Conservation (phyloP, 2,329 filamentous ascomycete genomes). For the Fusarium clavum region DNA sequence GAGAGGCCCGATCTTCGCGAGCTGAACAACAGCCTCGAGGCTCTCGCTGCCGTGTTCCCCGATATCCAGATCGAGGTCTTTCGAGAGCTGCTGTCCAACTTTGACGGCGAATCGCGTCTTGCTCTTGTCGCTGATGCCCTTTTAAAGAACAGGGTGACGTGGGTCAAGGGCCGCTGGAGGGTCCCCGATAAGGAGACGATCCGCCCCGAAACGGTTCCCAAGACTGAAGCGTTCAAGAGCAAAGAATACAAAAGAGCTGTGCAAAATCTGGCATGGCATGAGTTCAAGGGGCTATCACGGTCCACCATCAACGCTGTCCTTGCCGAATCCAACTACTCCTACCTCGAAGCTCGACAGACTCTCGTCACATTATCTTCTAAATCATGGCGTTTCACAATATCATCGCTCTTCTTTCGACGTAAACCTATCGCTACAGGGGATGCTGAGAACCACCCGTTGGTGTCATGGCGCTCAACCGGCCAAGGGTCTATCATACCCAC, state of each 20-base stretch:
- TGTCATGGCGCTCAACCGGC: constrained; percentile 69
- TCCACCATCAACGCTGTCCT: constrained; percentile 83
- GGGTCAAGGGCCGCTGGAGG: constrained; percentile 76
- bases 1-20: constrained; percentile 73
- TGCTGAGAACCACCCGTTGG: constrained; percentile 70
- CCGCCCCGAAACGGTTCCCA: constrained; percentile 58
- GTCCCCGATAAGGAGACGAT: constrained; percentile 54
- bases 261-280: constrained; percentile 73
- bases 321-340: constrained; percentile 83
- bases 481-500: constrained; percentile 69
- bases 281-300: constrained; percentile 79
- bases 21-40: constrained; percentile 76
- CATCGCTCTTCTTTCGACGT: constrained; percentile 75
- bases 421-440: constrained; percentile 66
- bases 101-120: constrained; percentile 80
- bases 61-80: constrained; percentile 86
- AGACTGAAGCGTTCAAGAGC: constrained; percentile 75
- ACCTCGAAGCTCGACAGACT: constrained; percentile 76
- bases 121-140: constrained; percentile 82
- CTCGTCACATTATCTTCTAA: constrained; percentile 76
- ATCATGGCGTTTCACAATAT: constrained; percentile 82
- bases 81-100: constrained; percentile 80
- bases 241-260: constrained; percentile 76
- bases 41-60: constrained; percentile 78
- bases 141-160: constrained; percentile 76